Conservation (phyloP, 768 basidiomycete species). For the Podaxis sp. region DNA sequence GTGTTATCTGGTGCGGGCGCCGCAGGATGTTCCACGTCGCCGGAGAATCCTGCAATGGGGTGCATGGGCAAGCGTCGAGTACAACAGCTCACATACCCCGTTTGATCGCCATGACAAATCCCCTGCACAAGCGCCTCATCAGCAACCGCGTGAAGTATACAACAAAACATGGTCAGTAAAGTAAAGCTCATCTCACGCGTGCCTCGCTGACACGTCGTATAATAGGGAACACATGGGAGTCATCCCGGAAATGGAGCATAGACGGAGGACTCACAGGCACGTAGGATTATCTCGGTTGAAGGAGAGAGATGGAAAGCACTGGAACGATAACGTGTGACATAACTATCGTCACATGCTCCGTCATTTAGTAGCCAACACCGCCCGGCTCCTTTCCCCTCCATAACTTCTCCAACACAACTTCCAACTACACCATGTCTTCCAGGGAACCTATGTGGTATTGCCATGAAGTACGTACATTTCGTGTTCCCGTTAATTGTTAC, state of each 20-base stretch:
- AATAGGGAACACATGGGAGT: conserved; percentile 59
- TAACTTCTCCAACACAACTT: conserved; percentile 9
- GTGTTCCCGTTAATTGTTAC: conserved; percentile 10
- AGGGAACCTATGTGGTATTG: conserved; percentile 80
- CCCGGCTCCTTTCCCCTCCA: conserved; percentile 5
- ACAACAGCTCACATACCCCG: background rate
- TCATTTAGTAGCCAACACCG: background rate
- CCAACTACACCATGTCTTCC: conserved; percentile 50
- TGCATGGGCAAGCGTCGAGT: background rate
- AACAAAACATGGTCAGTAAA: conserved; percentile 33
- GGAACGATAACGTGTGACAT: conserved; percentile 51
- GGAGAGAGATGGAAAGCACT: conserved; percentile 35
- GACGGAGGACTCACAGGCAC: conserved; percentile 22
- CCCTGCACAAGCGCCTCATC: background rate
- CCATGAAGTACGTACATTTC: conserved; percentile 50
- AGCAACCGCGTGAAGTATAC: background rate
- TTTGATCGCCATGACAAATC: background rate
- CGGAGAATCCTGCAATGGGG: conserved; percentile 9
- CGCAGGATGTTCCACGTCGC: background rate
- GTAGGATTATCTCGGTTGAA: background rate
- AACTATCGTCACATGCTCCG: conserved; percentile 1
- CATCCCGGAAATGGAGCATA: conserved; percentile 33
- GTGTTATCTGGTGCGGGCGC: no score
- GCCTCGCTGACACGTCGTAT: conserved; percentile 38
- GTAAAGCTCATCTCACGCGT: conserved; percentile 37